A percentile compares a stretch with the other conserved stretches of the same genome.
Conservation (phyloP, 225 moss, liverwort and hornwort species). For the Ulota crispa region DNA sequence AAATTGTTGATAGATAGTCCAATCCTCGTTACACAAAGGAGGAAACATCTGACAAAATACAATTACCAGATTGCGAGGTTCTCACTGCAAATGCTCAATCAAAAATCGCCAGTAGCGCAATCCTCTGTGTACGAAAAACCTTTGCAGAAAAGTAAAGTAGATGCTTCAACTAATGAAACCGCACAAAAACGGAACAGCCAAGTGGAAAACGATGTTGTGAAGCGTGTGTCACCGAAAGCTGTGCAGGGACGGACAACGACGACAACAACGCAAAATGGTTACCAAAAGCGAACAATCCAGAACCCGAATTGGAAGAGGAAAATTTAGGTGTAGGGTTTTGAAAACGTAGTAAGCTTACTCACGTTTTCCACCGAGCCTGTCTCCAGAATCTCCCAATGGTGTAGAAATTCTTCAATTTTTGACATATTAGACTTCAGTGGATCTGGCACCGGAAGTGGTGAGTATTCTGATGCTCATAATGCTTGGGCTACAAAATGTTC, state of each 20-base stretch:
- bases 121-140: background rate
- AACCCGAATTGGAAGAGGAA: background rate
- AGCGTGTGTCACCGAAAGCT: background rate
- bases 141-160: background rate
- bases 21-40: background rate
- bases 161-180: background rate
- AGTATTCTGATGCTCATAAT: constrained; percentile 19
- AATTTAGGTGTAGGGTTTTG: constrained; percentile 28
- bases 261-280: background rate
- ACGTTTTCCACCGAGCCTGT: constrained; percentile 16
- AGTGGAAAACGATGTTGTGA: background rate
- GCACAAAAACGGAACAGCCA: background rate
- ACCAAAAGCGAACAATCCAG: background rate
- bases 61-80: background rate
- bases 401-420: background rate
- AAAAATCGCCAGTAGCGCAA: background rate
- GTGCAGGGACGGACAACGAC: background rate
- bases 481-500: background rate
- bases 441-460: constrained; percentile 3
- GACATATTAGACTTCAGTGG: background rate
- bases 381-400: rapidly evolving
- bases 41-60: background rate
- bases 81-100: constrained; percentile 12
- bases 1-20: too few species aligned
- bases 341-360: constrained; percentile 39